Evolutionary conservation across 805 yeast genomes (phyloP), one percentile per base, ranked within the genome.

Genomic region (Yamadazyma phyllophila): DNA sequence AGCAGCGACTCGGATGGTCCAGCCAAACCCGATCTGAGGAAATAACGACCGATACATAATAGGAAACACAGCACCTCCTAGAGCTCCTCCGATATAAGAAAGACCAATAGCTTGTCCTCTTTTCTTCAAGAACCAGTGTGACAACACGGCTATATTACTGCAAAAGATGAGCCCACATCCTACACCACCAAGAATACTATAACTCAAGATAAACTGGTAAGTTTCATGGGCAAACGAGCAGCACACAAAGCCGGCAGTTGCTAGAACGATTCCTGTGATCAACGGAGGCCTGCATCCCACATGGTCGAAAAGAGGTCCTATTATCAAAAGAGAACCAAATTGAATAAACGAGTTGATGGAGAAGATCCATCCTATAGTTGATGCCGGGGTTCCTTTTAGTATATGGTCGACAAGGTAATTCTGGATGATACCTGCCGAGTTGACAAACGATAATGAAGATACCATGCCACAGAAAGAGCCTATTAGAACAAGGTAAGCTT

Each of bases 21-120:
- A 65, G 12, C 63, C 63, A 40, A 55, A 63, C 4, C 69, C 69
- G 16, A 65, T 47, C 38, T 53, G 55, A 6, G 61, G 61, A 35
- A 58, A 59, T 20, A 65, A 47, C 3, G 53, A 36, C 17, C 60
- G 43, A 43, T 62, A 60, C 54, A 63, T 56, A 14, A 63, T 47
- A 7, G 69, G 69, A 36, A 55, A 55, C 7, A 57, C 42, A 6
- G 62, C 55, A 2, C 69, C 69, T 2, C 67, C 67, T 15, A 63
- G 41, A 2, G 67, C 66, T 4, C 69, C 68, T 12, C 69, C 68
- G 29, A 61, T 54, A 41, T 63, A 61, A 1, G 61, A 58, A 0
- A 52, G 13, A 1, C 69, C 67, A 39, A 61, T 56, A n/a, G 63
- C 65, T 41, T 49, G 48, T 3, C 60, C 66, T 40, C 66, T 41